Conservation (phyloP, 305 asterid species). For the Solanum hybrid region DNA sequence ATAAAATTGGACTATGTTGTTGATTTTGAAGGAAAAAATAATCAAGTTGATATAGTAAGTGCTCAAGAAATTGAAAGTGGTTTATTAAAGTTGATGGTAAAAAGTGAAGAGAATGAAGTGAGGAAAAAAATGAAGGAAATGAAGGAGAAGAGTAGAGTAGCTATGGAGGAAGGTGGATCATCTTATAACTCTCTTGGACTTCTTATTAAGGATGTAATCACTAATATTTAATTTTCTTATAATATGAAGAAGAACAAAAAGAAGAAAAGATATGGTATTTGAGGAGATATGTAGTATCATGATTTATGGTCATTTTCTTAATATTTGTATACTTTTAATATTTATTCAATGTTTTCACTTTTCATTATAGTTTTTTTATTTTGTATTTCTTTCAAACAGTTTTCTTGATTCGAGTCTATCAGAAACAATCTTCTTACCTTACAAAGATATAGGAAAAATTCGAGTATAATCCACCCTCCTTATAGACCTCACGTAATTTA, state of each 20-base stretch:
- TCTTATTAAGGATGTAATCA: conserved; percentile 7
- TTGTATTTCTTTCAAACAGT: not conserved
- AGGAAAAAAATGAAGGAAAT: conserved; percentile 19
- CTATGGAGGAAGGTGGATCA: conserved; percentile 22
- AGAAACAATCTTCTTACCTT: not conserved
- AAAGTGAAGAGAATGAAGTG: not conserved
- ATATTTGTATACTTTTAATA: not conserved
- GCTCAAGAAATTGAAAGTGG: conserved; percentile 18
- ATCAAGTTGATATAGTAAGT: not conserved
- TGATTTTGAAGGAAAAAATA: not conserved
- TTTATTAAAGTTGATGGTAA: conserved; percentile 22
- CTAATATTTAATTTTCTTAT: not conserved
- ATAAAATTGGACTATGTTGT: conserved; percentile 24
- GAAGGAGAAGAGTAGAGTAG: conserved; percentile 17
- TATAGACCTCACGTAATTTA: rapidly evolving
- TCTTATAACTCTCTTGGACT: conserved; percentile 10
- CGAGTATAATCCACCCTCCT: rapidly evolving
- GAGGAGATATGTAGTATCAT: not conserved
- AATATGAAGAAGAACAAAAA: not conserved
- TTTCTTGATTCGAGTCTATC: not conserved
- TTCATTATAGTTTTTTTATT: not conserved
- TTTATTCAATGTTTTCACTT: too few species aligned
- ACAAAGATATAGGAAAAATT: not conserved
- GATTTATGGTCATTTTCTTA: not conserved
- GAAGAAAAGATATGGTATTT: not conserved